Percentiles rank a stretch among this genome's conserved stretches.
Conservation (phyloP, 495 filamentous ascomycete species). For the Penicillium egyptiacum region DNA sequence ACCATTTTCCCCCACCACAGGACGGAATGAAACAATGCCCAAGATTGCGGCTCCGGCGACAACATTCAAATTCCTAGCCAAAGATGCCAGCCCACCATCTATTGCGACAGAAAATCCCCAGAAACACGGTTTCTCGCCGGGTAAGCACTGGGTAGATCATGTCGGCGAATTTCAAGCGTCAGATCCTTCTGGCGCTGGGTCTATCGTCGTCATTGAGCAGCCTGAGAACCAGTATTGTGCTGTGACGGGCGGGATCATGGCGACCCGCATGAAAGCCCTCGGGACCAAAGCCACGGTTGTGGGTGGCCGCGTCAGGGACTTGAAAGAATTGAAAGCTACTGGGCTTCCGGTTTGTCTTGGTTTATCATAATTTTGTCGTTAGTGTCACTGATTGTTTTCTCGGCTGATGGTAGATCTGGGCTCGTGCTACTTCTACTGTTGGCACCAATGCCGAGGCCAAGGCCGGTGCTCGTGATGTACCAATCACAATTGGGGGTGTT, state of each 20-base stretch:
- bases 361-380: neutral
- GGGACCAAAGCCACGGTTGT: conserved; percentile 58
- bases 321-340: conserved; percentile 50
- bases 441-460: conserved; percentile 61
- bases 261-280: conserved; percentile 56
- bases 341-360: conserved; percentile 47
- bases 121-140: conserved; percentile 38
- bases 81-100: conserved; percentile 31
- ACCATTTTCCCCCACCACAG: conserved; percentile 37
- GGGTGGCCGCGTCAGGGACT: conserved; percentile 62
- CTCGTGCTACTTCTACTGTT: conserved; percentile 55
- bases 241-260: conserved; percentile 68
- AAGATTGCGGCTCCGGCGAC: conserved; percentile 59
- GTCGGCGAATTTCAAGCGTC: conserved; percentile 27
- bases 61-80: conserved; percentile 63
- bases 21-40: conserved; percentile 29
- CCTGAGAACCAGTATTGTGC: conserved; percentile 60
- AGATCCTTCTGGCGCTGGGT: conserved; percentile 40
- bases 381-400: neutral
- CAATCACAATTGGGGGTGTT: conserved; percentile 51
- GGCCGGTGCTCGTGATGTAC: conserved; percentile 53
- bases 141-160: conserved; percentile 61
- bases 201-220: conserved; percentile 60
- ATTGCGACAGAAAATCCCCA: conserved; percentile 28
- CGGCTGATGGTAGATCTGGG: conserved; percentile 50